Evolutionary conservation across 148 eudicot genomes (phyloP), one percentile per base, ranked within the genome.

Genomic region (Arctostaphylos glauca): DNA sequence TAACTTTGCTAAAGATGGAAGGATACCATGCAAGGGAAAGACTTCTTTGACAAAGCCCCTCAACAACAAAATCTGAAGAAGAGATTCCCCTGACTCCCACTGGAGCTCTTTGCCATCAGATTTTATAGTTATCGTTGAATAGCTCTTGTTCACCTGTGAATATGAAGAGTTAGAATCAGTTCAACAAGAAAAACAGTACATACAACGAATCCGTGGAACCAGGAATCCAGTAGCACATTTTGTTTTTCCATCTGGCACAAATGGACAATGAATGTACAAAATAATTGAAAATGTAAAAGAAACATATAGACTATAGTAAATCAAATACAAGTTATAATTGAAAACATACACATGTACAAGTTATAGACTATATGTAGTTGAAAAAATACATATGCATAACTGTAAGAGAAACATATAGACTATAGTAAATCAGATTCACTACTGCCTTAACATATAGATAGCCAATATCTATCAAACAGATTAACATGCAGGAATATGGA

Each of bases 21-120:
- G 8, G 54, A 44, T 92, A 96, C 99, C 99, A 87, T 96, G 99
- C 89, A 96, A 79, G 79, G 98, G 99, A 78, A 91, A 94, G 23
- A 94, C 91, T 89, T 90, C 91, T 80, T 94, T 88, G 81, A 93
- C 91, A 68, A 96, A 86, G 71, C 91, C 92, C 81, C 76, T 84
- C 38, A 83, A 80, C 89, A 91, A 92, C 86, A 93, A 79, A 82
- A 84, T 93, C 72, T 78, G 86, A 49, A 96, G 86, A 74, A 96
- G 92, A 83, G 98, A 87, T 86, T 96, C 94, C 82, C 90, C 87
- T 25, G 90, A 87, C 74, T 90, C 88, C 99, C 99, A 94, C 52
- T 54, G 81, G 71, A 94, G 81, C 56, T 84, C 89, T 74, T 79
- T 87, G 67, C 84, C 16, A 74, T 90, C 92, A 83, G 46, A 89